A percentile compares a stretch with the other conserved stretches of the same genome.
Conservation (phyloP, 768 basidiomycete species). For the Saitozyma podzolica region DNA sequence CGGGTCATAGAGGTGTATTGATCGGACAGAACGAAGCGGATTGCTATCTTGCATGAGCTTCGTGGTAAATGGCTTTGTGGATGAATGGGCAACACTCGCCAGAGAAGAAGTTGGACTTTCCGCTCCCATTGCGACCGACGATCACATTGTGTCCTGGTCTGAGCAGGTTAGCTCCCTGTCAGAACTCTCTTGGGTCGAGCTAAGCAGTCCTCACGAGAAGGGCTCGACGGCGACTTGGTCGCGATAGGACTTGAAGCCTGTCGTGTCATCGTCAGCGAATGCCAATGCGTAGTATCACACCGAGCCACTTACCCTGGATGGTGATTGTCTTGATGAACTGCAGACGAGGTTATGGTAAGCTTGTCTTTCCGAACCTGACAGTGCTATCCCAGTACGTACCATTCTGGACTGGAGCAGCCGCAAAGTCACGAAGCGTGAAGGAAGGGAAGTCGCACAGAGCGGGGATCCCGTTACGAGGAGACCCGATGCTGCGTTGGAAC, state of each 20-base stretch:
- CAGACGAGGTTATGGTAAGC: neutral
- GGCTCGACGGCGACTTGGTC: constrained; percentile 71
- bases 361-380: neutral
- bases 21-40: constrained; percentile 95
- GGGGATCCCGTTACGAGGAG: too few species aligned
- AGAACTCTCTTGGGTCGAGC: neutral
- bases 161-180: constrained; percentile 5
- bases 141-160: constrained; percentile 88
- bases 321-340: constrained; percentile 53
- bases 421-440: neutral
- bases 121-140: constrained; percentile 94
- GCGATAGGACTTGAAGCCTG: constrained; percentile 93
- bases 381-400: neutral
- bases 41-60: constrained; percentile 60
- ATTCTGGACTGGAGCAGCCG: neutral
- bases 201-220: constrained; percentile 60
- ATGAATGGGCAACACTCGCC: constrained; percentile 57
- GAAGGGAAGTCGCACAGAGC: too few species aligned
- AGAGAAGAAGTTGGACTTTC: constrained; percentile 98
- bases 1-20: constrained; percentile 93
- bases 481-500: too few species aligned
- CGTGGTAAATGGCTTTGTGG: neutral
- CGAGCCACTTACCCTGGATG: constrained; percentile 40
- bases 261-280: constrained; percentile 34
- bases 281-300: neutral